Base-by-base conservation (phyloP, 768 basidiomycete genomes). In the Pisolithus sp. region DNA sequence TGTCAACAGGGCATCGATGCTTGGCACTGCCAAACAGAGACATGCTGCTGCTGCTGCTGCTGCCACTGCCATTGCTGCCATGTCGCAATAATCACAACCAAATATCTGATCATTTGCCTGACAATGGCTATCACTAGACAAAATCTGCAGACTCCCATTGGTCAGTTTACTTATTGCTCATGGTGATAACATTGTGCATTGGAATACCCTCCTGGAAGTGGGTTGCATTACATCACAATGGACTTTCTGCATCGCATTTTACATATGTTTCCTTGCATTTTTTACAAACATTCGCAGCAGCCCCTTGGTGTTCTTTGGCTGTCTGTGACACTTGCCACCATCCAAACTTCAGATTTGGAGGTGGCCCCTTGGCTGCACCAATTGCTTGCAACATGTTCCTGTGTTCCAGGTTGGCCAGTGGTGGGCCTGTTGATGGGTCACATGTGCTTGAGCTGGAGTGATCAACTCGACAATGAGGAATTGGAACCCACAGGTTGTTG, bases 181-280 rank as follows among this genome's bases (percentile, higher is more conserved):
- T 50, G 67, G 69, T 66, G 65, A 63, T 49, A 26, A 23, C 21
- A 55, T 57, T 49, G 56, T 57, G 68, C 67, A 68, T 65, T 68
- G 73, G 73, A 76, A 71, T 68, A 67, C 70, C 78, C 79, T 77
- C 78, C 72, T 71, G 80, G 79, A 68, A 70, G 70, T 72, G 80
- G 78, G 75, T 24, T 5, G 23, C 23, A 24, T 24, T 24, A 24
- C 5, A 24, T 24, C 23, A 24, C 23, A 88, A 86, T 64, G 72
- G 73, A 75, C 71, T 70, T 64, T 69, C 59, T 59, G 64, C 69
- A 67, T 66, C 58, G 57, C 57, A 62, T n/a, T n/a, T n/a, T n/a
- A n/a, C n/a, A n/a, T n/a, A n/a, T n/a, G n/a, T n/a, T n/a, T n/a
- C n/a, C n/a, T n/a, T n/a, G n/a, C n/a, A n/a, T n/a, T n/a, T n/a